phyloP scores from a whole-genome alignment of 495 filamentous ascomycete genomes.

The Zalerion maritima region DNA sequence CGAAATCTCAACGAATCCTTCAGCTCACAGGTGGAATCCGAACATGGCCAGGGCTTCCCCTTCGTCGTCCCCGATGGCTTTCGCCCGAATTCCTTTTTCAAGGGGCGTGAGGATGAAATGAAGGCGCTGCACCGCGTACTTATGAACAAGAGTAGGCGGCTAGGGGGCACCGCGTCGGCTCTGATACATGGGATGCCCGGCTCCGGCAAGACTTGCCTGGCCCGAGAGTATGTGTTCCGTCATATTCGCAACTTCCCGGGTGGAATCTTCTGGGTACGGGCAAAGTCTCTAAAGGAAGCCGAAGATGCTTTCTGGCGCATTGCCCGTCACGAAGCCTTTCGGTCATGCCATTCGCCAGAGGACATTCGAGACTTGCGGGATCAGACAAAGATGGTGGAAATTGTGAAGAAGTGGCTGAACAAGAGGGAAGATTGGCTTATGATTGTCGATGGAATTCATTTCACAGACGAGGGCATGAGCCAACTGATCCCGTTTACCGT shows the following conservation, averaged over 20 bases:
- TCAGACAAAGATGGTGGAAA: slow-evolving; percentile 38
- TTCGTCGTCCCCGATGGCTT: slow-evolving; percentile 65
- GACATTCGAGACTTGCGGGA: slow-evolving; percentile 26
- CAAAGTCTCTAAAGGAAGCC: slow-evolving; percentile 47
- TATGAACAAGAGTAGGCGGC: slow-evolving; percentile 45
- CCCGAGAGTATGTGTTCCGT: slow-evolving; percentile 62
- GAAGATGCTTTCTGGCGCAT: slow-evolving; percentile 64
- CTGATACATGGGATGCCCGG: slow-evolving; percentile 62
- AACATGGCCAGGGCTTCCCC: slow-evolving; percentile 21
- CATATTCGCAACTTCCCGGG: slow-evolving; percentile 52
- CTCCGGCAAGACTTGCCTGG: slow-evolving; percentile 69
- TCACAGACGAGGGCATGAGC: slow-evolving; percentile 46
- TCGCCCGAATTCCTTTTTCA: slow-evolving; percentile 62
- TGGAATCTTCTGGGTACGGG: slow-evolving; percentile 69
- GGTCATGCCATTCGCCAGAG: slow-evolving; percentile 18
- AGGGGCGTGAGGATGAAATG: slow-evolving; percentile 58
- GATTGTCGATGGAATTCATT: slow-evolving; percentile 59
- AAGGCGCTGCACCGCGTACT: slow-evolving; percentile 53
- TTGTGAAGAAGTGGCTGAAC: slow-evolving; percentile 58
- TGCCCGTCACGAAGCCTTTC: slow-evolving; percentile 47
- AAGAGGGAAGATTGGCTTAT: slow-evolving; percentile 58
- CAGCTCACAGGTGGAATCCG: slow-evolving; percentile 15
- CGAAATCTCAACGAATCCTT: too few species aligned
- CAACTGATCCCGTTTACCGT: slow-evolving; percentile 56
- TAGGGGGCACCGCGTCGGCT: slow-evolving; percentile 50